Conservation (phyloP, 176 grass and related monocot species). For the Melocanna baccifera region DNA sequence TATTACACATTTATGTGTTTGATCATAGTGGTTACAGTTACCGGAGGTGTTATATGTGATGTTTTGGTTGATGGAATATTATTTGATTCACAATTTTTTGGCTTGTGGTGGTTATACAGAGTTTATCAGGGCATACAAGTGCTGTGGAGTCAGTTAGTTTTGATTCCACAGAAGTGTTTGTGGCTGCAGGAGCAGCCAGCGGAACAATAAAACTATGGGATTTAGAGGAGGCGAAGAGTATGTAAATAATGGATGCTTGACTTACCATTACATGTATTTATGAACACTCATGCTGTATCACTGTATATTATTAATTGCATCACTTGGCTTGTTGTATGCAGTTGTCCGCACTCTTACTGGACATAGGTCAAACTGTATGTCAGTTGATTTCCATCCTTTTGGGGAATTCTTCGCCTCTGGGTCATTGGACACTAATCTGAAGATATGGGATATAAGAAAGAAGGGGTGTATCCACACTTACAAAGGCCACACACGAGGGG, state of each 20-base stretch:
- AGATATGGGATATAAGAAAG: constrained; percentile 97
- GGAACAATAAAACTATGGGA: constrained; percentile 93
- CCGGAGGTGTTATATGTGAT: neutral
- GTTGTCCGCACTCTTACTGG: constrained; percentile 88
- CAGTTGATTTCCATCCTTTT: constrained; percentile 97
- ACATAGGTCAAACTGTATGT: constrained; percentile 89
- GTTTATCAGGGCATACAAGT: constrained; percentile 87
- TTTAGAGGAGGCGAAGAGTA: constrained; percentile 96
- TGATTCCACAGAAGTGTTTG: constrained; percentile 83
- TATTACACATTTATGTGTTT: neutral
- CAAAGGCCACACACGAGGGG: constrained; percentile 86
- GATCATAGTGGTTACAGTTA: neutral
- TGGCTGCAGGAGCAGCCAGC: constrained; percentile 92
- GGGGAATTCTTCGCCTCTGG: constrained; percentile 95
- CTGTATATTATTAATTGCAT: neutral
- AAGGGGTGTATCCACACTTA: constrained; percentile 96
- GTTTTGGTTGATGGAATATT: neutral
- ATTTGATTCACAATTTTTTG: constrained; percentile 6
- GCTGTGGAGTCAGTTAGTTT: constrained; percentile 88
- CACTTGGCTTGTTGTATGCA: constrained; percentile 39
- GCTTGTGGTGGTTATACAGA: constrained; percentile 46
- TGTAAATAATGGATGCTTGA: neutral
- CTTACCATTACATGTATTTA: constrained; percentile 4
- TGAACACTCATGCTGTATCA: neutral
- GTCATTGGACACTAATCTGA: constrained; percentile 91